A percentile compares a stretch with the other conserved stretches of the same genome.
Evolutionary conservation across 352 stramenopile species (phyloP).

Genomic region (Pythium aquatile): DNA sequence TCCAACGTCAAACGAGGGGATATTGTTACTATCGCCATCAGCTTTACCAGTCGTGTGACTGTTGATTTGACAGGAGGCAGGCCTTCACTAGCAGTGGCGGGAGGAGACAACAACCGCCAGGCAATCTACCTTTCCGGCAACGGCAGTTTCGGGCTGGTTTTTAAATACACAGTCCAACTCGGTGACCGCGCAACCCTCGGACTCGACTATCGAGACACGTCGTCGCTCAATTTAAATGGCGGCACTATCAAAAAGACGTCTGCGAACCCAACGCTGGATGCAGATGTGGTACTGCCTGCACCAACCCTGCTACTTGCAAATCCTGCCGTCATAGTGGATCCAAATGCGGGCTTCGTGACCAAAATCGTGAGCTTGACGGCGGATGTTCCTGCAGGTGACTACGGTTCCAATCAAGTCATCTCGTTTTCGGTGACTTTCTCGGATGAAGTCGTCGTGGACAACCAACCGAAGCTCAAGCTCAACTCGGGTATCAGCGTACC

Average conservation of each 20-base stretch:
- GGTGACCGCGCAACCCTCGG: constrained; percentile 47
- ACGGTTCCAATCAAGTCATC: constrained; percentile 75
- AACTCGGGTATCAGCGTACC: constrained; percentile 54
- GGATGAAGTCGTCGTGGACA: constrained; percentile 66
- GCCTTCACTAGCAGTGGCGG: constrained; percentile 53
- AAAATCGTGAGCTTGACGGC: constrained; percentile 44
- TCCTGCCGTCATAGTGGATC: constrained; percentile 53
- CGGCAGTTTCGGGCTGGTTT: constrained; percentile 47
- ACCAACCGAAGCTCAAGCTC: constrained; percentile 51
- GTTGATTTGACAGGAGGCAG: constrained; percentile 52
- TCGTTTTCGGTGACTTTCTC: constrained; percentile 67
- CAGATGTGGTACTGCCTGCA: constrained; percentile 47
- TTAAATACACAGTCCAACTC: constrained; percentile 64
- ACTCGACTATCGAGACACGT: constrained; percentile 53
- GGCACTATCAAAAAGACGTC: constrained; percentile 59
- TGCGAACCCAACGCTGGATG: constrained; percentile 46
- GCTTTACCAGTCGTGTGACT: constrained; percentile 56
- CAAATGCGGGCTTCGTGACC: constrained; percentile 36
- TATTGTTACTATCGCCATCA: constrained; percentile 55
- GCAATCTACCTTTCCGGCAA: constrained; percentile 59
- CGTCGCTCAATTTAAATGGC: constrained; percentile 58
- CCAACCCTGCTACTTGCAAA: constrained; percentile 40
- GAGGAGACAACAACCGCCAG: constrained; percentile 63
- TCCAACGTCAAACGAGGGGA: constrained; percentile 44
- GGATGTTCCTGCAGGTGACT: constrained; percentile 50